Conservation (phyloP, 148 eudicot species). For the Camellia japonica region DNA sequence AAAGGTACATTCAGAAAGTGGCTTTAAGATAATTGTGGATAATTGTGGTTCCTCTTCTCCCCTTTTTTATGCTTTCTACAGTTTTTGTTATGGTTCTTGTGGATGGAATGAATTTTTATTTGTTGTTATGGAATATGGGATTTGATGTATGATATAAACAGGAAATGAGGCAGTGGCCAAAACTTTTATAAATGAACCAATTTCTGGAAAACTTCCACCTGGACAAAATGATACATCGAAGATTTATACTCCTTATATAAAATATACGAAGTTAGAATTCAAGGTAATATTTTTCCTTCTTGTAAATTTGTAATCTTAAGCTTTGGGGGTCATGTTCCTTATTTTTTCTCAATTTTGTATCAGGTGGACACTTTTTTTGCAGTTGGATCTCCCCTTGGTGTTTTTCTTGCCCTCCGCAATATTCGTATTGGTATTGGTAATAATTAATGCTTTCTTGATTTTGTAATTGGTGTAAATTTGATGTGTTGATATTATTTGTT, state of each 20-base stretch:
- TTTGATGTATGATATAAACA: constrained; percentile 20
- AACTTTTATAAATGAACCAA: constrained; percentile 29
- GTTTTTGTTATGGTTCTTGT: constrained; percentile 2
- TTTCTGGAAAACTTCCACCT: constrained; percentile 32
- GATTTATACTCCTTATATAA: constrained; percentile 63
- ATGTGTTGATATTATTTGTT: neutral
- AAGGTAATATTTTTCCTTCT: constrained; percentile 41
- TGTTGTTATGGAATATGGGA: neutral
- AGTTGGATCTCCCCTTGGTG: constrained; percentile 98
- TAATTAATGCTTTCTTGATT: neutral
- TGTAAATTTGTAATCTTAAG: neutral
- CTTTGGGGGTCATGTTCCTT: constrained; percentile 3
- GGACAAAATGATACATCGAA: constrained; percentile 36
- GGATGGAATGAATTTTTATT: neutral
- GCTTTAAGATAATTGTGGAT: constrained; percentile 13
- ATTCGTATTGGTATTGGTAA: constrained; percentile 92
- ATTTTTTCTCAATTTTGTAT: constrained; percentile 11
- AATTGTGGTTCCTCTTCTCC: neutral
- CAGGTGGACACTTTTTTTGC: constrained; percentile 98
- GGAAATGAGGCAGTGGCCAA: constrained; percentile 31
- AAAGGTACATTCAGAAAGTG: constrained; percentile 36
- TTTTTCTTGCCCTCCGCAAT: constrained; percentile 93
- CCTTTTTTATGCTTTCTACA: neutral
- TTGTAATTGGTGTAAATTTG: constrained; percentile 8
- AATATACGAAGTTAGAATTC: constrained; percentile 80